Conservation (phyloP, 148 eudicot species). For the Tetragonia tetragonoides region DNA sequence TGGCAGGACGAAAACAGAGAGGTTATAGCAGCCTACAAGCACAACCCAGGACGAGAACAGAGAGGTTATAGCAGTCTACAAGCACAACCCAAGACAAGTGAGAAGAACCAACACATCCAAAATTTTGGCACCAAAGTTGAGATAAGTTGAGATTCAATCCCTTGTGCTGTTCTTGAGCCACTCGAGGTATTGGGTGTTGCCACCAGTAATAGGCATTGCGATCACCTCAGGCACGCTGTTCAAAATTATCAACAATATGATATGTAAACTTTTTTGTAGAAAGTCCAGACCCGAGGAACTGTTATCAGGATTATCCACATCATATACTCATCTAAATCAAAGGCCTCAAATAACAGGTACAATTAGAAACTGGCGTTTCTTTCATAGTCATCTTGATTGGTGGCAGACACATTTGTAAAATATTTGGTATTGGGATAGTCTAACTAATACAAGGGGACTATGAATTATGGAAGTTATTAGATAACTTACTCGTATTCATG, state of each 20-base stretch:
- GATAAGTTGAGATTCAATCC: conserved; percentile 37
- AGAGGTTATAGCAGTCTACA: not conserved
- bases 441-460: not conserved
- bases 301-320: too few species aligned
- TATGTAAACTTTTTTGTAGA: not conserved
- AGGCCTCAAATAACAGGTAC: not conserved
- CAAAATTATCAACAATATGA: not conserved
- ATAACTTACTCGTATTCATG: conserved; percentile 95
- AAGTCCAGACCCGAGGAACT: too few species aligned
- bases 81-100: not conserved
- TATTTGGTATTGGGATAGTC: not conserved
- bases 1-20: not conserved
- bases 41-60: not conserved
- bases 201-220: conserved; percentile 82
- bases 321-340: not conserved
- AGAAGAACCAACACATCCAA: not conserved
- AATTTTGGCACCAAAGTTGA: not conserved
- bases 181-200: conserved; percentile 72
- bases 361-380: not conserved
- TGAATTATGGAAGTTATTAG: not conserved
- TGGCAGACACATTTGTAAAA: not conserved
- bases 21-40: not conserved
- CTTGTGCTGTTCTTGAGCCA: conserved; percentile 90
- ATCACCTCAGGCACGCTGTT: conserved; percentile 91
- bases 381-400: not conserved